A percentile compares a stretch with the other conserved stretches of the same genome.
These are phyloP conservation scores for Gnomoniopsis sp. DNA, from an alignment of 2,329 filamentous ascomycete genomes.

Conservation along the genomic window DNA sequence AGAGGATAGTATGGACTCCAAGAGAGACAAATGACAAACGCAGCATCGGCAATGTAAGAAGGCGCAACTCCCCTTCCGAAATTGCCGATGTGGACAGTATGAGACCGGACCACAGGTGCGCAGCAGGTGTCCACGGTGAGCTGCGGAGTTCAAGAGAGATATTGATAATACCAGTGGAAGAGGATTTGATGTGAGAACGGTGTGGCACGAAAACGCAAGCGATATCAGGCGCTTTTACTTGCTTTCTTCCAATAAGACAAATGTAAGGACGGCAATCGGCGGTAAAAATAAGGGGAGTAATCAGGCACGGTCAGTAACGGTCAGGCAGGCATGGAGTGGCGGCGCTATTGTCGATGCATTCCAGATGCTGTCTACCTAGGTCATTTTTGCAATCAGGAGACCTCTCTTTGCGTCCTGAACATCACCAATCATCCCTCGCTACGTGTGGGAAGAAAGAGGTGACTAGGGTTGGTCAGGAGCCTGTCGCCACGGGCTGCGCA, in stretches of 20 bases:
- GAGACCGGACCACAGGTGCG: too few species aligned
- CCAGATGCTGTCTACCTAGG: neutral
- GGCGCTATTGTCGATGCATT: conserved; percentile 2
- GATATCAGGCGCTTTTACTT: neutral
- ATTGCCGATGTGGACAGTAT: neutral
- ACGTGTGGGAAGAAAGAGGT: neutral
- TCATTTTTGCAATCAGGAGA: neutral
- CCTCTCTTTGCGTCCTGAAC: neutral
- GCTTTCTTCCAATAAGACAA: neutral
- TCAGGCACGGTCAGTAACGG: neutral
- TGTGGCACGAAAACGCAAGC: neutral
- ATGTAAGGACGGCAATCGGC: neutral
- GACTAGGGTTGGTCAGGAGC: neutral
- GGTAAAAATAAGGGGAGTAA: neutral
- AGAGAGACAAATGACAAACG: conserved; percentile 7
- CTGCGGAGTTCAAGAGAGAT: neutral
- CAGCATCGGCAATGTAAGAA: neutral
- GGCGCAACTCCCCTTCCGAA: neutral
- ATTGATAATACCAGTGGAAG: neutral
- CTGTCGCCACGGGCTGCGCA: neutral
- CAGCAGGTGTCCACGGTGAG: neutral
- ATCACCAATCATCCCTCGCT: too few species aligned
- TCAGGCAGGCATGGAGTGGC: neutral
- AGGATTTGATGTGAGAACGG: neutral
- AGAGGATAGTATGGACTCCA: neutral